Conservation (phyloP, 1,139 yeast species). For the Geotrichum phurueaensis region DNA sequence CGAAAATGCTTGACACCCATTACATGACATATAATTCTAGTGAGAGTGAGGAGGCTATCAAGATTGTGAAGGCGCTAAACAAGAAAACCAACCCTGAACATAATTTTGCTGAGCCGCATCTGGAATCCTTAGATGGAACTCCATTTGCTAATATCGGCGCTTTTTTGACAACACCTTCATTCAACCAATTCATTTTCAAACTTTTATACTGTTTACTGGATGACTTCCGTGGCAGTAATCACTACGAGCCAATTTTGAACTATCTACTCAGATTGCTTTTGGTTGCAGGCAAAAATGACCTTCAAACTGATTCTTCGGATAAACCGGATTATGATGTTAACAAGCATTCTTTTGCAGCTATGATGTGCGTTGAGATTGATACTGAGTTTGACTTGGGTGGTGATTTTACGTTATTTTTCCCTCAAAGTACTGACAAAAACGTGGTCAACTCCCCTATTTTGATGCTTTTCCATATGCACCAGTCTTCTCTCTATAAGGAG, state of each 20-base stretch:
- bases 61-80: conserved; percentile 42
- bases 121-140: conserved; percentile 30
- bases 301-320: conserved; percentile 14
- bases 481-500: background rate
- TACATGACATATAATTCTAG: conserved; percentile 73
- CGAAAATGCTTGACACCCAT: conserved; percentile 63
- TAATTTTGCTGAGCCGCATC: conserved; percentile 33
- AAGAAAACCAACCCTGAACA: conserved; percentile 26
- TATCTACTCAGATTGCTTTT: conserved; percentile 66
- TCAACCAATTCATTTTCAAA: conserved; percentile 30
- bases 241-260: conserved; percentile 39
- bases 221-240: background rate
- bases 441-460: background rate
- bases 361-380: conserved; percentile 13
- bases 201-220: conserved; percentile 17
- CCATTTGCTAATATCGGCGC: conserved; percentile 33
- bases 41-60: conserved; percentile 67
- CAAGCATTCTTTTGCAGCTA: conserved; percentile 7
- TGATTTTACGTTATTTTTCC: background rate
- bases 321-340: background rate
- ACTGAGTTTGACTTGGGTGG: background rate
- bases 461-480: conserved; percentile 1
- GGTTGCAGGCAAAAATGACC: conserved; percentile 42
- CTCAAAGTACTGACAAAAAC: background rate
- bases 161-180: conserved; percentile 34